Evolutionary conservation across 805 yeast genomes (phyloP).

Genomic region (Wickerhamia fluorescens): DNA sequence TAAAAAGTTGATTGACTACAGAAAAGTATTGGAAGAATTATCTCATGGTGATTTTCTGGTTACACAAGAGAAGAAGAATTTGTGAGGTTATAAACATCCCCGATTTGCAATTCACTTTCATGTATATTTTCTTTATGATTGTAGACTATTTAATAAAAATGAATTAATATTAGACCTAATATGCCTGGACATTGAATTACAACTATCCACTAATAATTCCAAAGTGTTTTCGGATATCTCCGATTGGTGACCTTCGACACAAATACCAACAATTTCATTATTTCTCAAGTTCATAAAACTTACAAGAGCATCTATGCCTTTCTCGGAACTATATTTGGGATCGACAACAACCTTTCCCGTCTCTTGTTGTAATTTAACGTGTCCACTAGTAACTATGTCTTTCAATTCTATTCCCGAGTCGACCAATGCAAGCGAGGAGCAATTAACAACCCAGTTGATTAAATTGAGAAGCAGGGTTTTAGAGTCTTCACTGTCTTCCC

Average conservation of each 20-base stretch:
- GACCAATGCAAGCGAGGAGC: constrained; percentile 66
- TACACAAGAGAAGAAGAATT: constrained; percentile 7
- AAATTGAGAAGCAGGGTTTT: constrained; percentile 30
- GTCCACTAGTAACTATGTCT: constrained; percentile 69
- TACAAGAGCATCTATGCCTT: constrained; percentile 32
- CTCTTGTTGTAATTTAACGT: constrained; percentile 17
- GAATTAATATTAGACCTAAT: constrained; percentile 40
- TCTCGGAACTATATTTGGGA: constrained; percentile 5
- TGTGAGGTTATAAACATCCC: too few species aligned
- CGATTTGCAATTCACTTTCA: background rate
- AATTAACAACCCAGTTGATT: constrained; percentile 49
- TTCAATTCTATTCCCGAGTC: constrained; percentile 79
- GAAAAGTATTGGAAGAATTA: constrained; percentile 18
- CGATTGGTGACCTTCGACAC: constrained; percentile 34
- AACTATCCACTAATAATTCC: constrained; percentile 30
- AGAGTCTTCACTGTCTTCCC: constrained; percentile 7
- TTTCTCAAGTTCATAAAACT: constrained; percentile 49
- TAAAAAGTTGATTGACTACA: constrained; percentile 16
- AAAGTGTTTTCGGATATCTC: constrained; percentile 16
- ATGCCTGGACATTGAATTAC: constrained; percentile 37
- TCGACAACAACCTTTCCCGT: constrained; percentile 14
- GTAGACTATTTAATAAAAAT: constrained; percentile 20
- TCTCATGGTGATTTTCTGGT: constrained; percentile 16
- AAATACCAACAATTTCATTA: constrained; percentile 54
- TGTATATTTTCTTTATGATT: too few species aligned